Evolutionary conservation across 768 basidiomycete genomes (phyloP), one percentile per base, ranked within the genome.

Genomic region (Lentinula raphanica): DNA sequence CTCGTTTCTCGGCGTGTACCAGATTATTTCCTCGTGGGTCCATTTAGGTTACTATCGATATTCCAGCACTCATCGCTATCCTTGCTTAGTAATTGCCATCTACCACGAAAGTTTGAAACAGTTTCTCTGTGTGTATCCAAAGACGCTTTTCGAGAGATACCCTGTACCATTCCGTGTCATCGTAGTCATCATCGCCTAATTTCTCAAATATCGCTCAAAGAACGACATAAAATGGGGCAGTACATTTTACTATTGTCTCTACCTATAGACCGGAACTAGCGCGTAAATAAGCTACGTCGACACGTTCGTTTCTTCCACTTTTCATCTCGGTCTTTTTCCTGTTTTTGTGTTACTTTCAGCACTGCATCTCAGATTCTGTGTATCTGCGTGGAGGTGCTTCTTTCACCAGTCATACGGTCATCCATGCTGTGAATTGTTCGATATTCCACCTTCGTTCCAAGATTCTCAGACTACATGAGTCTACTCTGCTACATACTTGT

Each of bases 1-100:
- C 86, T 98, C 60, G 97, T 99, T 63, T 94, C 95, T 69, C 84
- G 92, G 74, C 89, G 92, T 72, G 92, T 93, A 74, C 92, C 92
- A 68, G 92, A 94, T 75, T 94, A 94, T 75, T 94, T 94, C 84
- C 82, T 94, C 70, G 91, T 93, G 68, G 67, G 86, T n/a, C n/a
- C 78, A n/a, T 32, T 29, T 39, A 39, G 49, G 23, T 40, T 36
- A 25, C 46, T 25, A 45, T 9, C 23, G 35, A 56, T 58, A 57
- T 35, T 13, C 19, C 44, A 19, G 19, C 15, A 25, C 31, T 32
- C 45, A 66, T 59, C 63, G 45, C 61, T 59, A 62, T 46, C 50
- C 35, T 59, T 49, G 35, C 17, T 17, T 53, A 56, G 53, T 62
- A 60, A 63, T 58, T 54, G 54, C n/a, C n/a, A n/a, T 56, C 58